Evolutionary conservation across 208 protist species (phyloP).

Genomic region (Leishmania amazonensis): DNA sequence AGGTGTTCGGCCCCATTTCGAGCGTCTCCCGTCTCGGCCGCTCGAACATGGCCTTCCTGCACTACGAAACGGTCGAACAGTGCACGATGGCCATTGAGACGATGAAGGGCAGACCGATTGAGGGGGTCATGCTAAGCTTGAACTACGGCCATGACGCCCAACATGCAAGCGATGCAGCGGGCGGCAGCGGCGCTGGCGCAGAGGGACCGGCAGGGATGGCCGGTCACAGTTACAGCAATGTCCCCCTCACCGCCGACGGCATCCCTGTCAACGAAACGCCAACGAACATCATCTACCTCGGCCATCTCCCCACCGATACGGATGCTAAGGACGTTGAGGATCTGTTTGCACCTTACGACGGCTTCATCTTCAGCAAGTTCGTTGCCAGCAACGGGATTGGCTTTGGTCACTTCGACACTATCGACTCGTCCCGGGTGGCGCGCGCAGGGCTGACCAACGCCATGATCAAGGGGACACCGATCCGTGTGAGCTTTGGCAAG

Average conservation of each 20-base stretch:
- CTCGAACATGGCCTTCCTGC: constrained; percentile 81
- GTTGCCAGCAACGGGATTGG: constrained; percentile 65
- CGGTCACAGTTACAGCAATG: constrained; percentile 8
- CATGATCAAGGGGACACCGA: constrained; percentile 60
- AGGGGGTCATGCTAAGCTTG: constrained; percentile 68
- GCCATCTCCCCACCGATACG: constrained; percentile 68
- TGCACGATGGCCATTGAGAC: constrained; percentile 83
- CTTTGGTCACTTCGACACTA: constrained; percentile 85
- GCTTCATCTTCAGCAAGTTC: constrained; percentile 87
- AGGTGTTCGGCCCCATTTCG: constrained; percentile 73
- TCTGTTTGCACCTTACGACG: constrained; percentile 73
- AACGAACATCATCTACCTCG: constrained; percentile 89
- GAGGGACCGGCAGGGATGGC: constrained; percentile 6
- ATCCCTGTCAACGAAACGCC: constrained; percentile 68
- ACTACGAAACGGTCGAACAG: constrained; percentile 82
- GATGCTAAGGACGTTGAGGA: constrained; percentile 69
- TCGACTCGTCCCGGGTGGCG: constrained; percentile 64
- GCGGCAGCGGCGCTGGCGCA: constrained; percentile 8
- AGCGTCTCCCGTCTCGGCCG: constrained; percentile 68
- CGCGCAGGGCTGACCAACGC: constrained; percentile 58
- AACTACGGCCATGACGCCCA: constrained; percentile 83
- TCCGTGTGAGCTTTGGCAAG: constrained; percentile 87
- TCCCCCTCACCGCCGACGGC: constrained; percentile 38
- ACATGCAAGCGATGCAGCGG: constrained; percentile 16
- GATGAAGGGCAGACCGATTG: constrained; percentile 73